These are phyloP conservation scores for Hypericum perforatum DNA, from an alignment of 345 rosid species.

Conservation along the genomic window DNA sequence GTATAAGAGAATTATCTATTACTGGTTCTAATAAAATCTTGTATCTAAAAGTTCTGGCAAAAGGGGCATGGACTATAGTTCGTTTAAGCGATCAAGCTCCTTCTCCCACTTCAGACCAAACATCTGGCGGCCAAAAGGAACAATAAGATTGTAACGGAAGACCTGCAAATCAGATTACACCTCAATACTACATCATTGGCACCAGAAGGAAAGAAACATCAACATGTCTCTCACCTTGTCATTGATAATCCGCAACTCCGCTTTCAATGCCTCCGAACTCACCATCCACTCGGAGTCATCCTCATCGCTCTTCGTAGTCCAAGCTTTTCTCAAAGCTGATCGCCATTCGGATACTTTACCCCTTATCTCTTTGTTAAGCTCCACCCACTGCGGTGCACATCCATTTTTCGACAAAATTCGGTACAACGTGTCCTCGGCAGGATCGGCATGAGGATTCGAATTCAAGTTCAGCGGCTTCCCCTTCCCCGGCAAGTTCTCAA, in stretches of 20 bases:
- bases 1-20: no score
- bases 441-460: slow-evolving; percentile 71
- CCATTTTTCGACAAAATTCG: slow-evolving; percentile 75
- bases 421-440: slow-evolving; percentile 78
- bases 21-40: no score
- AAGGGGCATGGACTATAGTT: slow-evolving; percentile 11
- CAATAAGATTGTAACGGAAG: slow-evolving; percentile 70
- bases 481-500: slow-evolving; percentile 86
- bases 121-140: slow-evolving; percentile 87
- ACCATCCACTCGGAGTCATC: slow-evolving; percentile 45
- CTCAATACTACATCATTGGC: not conserved
- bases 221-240: slow-evolving; percentile 36
- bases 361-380: slow-evolving; percentile 82
- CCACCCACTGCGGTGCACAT: slow-evolving; percentile 89
- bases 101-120: slow-evolving; percentile 82
- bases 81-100: slow-evolving; percentile 54
- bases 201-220: not conserved
- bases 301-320: slow-evolving; percentile 38
- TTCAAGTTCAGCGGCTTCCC: slow-evolving; percentile 74
- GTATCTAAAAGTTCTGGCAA: no score
- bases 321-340: slow-evolving; percentile 58
- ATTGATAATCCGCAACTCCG: slow-evolving; percentile 54
- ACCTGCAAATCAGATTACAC: slow-evolving; percentile 35
- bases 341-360: slow-evolving; percentile 54
- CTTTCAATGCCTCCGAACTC: slow-evolving; percentile 33